Base-by-base conservation (phyloP, 108 stramenopile species). In the Phaeodactylum tricornutum region DNA sequence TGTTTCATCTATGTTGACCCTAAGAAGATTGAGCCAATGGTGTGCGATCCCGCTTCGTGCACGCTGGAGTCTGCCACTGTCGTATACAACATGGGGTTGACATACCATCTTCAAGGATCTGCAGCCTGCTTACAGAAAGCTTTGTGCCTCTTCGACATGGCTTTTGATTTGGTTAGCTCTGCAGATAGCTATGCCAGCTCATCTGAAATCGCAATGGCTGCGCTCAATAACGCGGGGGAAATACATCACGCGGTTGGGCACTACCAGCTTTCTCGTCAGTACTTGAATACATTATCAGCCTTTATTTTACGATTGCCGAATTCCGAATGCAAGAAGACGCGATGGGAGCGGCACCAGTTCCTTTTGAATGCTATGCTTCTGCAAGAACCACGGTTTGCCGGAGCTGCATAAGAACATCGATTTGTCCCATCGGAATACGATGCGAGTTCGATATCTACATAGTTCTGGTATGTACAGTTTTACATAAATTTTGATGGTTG, bases 41-140 rank as follows among this genome's bases (percentile, higher is more conserved):
- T n/a, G n/a, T n/a, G n/a, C n/a, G n/a, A n/a, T n/a, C 38, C 38
- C 3, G 21, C 38, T 20, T 40, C 38, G 4, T 40, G 38, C 7
- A 40, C 38, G 21, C 21, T 40, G 19, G 38, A 40, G 21, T 16
- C 38, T 40, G 17, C 19, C 38, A 20, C 38, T 20, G 21, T 40
- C 21, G 19, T 40, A 4, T 40, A 40, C 7, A 40, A 40, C 38
- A 40, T 40, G 38, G 38, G 38, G 4, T 7, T 40, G 38, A 40
- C 38, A 3, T 40, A 40, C 38, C 19, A 20, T 40, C 21, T 40
- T 20, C 19, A 16, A 40, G 21, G 21, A 20, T 20, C 38, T 40
- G 19, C 19, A 5, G 17, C 38, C 4, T 40, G 19, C 2, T 40
- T 40, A 8, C 4, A 20, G 17, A 16, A 40, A 40, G 38, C 38